Evolutionary conservation across 176 grass and related monocot species (phyloP), one percentile per base, ranked within the genome.

Genomic region (Oryza glumipatula): DNA sequence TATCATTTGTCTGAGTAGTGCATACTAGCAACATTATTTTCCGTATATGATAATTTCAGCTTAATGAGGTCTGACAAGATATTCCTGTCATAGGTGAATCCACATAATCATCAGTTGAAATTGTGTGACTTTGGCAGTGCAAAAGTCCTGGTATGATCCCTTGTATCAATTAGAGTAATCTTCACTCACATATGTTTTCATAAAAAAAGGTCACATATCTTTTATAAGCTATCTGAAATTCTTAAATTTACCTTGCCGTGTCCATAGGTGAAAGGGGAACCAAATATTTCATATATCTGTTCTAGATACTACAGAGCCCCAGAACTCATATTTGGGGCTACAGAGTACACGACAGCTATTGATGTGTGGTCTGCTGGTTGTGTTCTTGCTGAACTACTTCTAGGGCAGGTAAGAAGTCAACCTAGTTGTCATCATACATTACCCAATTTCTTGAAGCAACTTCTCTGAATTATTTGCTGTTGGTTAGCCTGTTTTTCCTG

Each of bases 241-340:
- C 22, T 66, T 67, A 81, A 69, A 67, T 69, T 52, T 36, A 80
- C 64, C 70, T 65, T 77, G 16, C 44, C 48, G 36, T 88, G 44
- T 76, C 28, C 30, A 60, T 83, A 97, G 94, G 94, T 97, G 38
- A 86, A 84, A 86, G 94, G 94, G 16, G 94, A 97, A 86, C 89
- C 89, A 44, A 97, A 97, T 88, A 97, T 97, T 86, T 94, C 94
- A 71, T 97, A 97, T 66, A 97, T 97, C 54, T 97, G 94, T 78
- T 97, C 94, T 47, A 90, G 94, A 88, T 97, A 94, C 51, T 97
- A 97, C 66, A 88, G 94, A 94, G 94, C 94, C 73, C 94, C 94
- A 72, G 94, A 97, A 72, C 89, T 94, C 70, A 97, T 97, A 84
- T 97, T 97, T 86, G 94, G 94, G 72, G 94, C 94, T 49, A 90